These are phyloP conservation scores for Phlebiopsis gigantea DNA, from an alignment of 768 basidiomycete genomes.

Conservation along the genomic window DNA sequence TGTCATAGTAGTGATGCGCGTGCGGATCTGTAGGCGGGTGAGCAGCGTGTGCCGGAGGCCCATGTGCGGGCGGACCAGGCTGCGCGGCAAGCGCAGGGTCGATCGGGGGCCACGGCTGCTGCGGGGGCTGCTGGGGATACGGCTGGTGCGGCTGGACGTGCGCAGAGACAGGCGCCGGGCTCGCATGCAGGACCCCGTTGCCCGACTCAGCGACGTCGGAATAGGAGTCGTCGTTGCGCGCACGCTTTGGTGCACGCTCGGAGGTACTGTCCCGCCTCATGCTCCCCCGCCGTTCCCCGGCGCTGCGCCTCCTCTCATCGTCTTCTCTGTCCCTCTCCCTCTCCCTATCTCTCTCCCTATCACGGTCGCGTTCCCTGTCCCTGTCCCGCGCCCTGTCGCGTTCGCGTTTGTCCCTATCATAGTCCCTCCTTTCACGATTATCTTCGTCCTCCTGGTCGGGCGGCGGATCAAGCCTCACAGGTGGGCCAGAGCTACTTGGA, in stretches of 20 bases:
- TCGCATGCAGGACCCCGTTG: conserved; percentile 2
- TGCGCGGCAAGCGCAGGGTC: conserved; percentile 24
- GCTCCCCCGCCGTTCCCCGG: conserved; percentile 7
- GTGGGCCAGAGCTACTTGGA: conserved; percentile 12
- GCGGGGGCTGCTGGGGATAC: conserved; percentile 14
- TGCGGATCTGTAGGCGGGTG: conserved; percentile 1
- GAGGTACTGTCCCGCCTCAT: conserved; percentile 16
- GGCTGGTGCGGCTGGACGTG: conserved; percentile 22
- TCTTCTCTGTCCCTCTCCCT: conserved; percentile 3
- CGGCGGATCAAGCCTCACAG: conserved; percentile 10
- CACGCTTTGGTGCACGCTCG: conserved; percentile 20
- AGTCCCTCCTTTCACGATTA: conserved; percentile 15
- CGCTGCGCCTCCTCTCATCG: not conserved
- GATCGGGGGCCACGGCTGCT: conserved; percentile 11
- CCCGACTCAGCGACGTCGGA: conserved; percentile 16
- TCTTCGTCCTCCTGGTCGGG: conserved; percentile 17
- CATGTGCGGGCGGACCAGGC: conserved; percentile 20
- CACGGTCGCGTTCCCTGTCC: conserved; percentile 11
- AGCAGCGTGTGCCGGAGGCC: conserved; percentile 20
- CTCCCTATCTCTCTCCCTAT: conserved; percentile 16
- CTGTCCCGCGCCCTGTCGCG: conserved; percentile 6
- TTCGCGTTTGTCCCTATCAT: conserved; percentile 14
- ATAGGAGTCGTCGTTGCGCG: conserved; percentile 23
- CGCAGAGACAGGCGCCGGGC: conserved; percentile 12
- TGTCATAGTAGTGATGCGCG: conserved; percentile 8